Evolutionary conservation across 805 yeast genomes (phyloP), one percentile per base, ranked within the genome.

Genomic region (Cyberlindnera galapagoensis): DNA sequence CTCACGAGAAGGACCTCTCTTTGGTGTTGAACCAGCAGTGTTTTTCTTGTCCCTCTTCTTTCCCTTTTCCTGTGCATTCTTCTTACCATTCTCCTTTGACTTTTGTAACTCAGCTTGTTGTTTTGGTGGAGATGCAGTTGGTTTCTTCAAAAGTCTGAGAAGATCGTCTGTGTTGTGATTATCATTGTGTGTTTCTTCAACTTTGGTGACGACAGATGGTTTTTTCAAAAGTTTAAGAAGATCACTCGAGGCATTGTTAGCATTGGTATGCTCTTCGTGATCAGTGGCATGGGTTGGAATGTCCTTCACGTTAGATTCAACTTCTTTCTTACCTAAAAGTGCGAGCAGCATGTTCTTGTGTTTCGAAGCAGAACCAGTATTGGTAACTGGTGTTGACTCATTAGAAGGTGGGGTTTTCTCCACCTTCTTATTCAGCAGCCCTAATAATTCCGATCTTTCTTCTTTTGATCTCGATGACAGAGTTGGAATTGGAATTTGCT

Each of bases 381-480:
- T 26, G 30, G 30, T 23, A 7, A 15, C 19, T 12, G 21, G 14
- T 14, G 21, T 9, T 18, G n/a, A 13, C 12, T 20, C 24, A 21
- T 15, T 14, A 10, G 25, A 5, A n/a, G n/a, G n/a, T n/a, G n/a
- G n/a, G 23, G 27, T 40, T 7, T 33, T 34, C 7, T 33, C 30
- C 3, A 33, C 34, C 22, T 53, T 56, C 24, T 52, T 56, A 22
- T 60, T 65, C 44, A 70, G 56, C 13, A 69, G 52, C 3, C 68
- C 62, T 33, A 69, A 56, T 10, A 70, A 45, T 31, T 67, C 71
- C 39, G 59, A 61, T 2, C 69, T 60, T 32, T 62, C 60, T 4
- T 59, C 53, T 26, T 49, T 55, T 31, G 43, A 44, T 33, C 42
- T 50, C 28, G 54, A 39, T n/a, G 52, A 53, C 30, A 61, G 46